These are phyloP conservation scores for Blastocystis sp. DNA, from an alignment of 352 stramenopile genomes.

Conservation along the genomic window DNA sequence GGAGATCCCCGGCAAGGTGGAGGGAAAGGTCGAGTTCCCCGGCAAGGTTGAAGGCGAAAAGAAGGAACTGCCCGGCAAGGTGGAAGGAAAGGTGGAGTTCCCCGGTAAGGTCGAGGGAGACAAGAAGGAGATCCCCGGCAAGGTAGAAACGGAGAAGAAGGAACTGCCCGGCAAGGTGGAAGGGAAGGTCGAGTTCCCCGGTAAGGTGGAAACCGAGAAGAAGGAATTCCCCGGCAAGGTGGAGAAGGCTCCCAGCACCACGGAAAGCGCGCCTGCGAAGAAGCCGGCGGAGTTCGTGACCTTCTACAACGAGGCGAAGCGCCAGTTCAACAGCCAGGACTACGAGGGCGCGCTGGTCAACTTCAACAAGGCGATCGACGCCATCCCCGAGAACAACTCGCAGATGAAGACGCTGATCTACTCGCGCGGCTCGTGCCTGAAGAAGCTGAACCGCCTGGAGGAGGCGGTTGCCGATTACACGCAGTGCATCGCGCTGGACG, in stretches of 20 bases:
- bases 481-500: constrained; percentile 67
- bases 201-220: not conserved
- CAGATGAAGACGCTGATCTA: constrained; percentile 72
- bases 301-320: constrained; percentile 60
- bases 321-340: constrained; percentile 53
- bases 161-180: not conserved
- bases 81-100: not conserved
- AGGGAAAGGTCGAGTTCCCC: not conserved
- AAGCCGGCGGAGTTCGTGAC: constrained; percentile 29
- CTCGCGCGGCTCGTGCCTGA: constrained; percentile 54
- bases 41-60: not conserved
- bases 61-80: not conserved
- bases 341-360: constrained; percentile 44
- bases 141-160: not conserved
- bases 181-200: not conserved
- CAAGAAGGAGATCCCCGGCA: not conserved
- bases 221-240: not conserved
- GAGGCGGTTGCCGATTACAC: constrained; percentile 38
- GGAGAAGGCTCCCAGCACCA: not conserved
- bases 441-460: constrained; percentile 67
- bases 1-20: not conserved
- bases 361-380: constrained; percentile 49
- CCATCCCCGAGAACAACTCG: constrained; percentile 32
- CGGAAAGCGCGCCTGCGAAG: not conserved
- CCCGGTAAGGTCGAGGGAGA: not conserved